Base-by-base conservation (phyloP, 116 monocot genomes). In the Dioscorea cayenensis region DNA sequence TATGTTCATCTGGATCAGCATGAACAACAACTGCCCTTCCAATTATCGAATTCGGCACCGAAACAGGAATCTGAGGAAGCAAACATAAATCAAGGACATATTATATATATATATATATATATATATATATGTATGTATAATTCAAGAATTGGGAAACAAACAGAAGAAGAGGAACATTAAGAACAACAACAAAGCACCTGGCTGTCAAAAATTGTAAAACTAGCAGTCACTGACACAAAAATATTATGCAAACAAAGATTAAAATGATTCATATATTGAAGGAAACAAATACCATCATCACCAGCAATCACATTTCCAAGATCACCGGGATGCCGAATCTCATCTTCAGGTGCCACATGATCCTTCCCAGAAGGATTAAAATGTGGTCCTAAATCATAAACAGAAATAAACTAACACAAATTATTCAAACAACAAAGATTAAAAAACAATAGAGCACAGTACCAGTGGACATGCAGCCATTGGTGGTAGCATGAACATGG, bases 391-490 rank as follows among this genome's bases (percentile, higher is more conserved):
- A 82, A 78, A 65, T 43, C 12, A 12, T 55, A 14, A 32, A 60
- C 32, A 32, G 32, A 32, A 12, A 58, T 17, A 38, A 36, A 55
- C 18, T 72, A 73, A 43, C 43, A 55, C 55, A 75, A 73, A 43
- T 12, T 6, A 43, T 43, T 43, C 43, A 12, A 43, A 43, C 0
- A 12, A 12, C 12, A 10, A 43, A 43, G 43, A 32, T 4, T 32
- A 32, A 32, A 32, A 2, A 43, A 43, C 7, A 7, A 43, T 43
- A 8, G 7, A 16, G 51, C n/a, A 25, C 21, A 20, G 35, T 77
- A 93, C 97, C 97, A 75, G 97, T 97, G 13, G 97, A 97, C 81
- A 85, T 83, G 86, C 99, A 99, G 2, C 99, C 94, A 73, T 99
- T 99, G 19, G 99, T 94, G 36, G 99, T 99, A 14, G 85, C 84